phyloP scores from a whole-genome alignment of 2,329 filamentous ascomycete genomes.

The Colletotrichum sp. region DNA sequence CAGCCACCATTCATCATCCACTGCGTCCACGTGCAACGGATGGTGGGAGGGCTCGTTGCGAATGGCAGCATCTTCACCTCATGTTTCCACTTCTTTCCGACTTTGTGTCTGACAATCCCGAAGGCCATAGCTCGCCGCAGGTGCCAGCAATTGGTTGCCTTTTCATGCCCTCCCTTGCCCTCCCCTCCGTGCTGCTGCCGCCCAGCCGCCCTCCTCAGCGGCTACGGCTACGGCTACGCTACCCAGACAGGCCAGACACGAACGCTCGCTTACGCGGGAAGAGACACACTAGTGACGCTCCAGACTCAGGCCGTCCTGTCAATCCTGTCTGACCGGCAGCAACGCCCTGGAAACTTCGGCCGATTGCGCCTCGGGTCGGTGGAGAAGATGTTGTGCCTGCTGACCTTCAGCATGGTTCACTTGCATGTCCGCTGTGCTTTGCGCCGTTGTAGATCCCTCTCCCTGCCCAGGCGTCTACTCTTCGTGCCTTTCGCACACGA shows the following conservation, averaged over 20 bases:
- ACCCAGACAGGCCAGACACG: neutral
- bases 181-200: neutral
- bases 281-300: neutral
- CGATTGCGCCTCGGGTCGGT: slow-evolving; percentile 1
- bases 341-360: neutral
- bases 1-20: neutral
- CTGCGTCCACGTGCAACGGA: neutral
- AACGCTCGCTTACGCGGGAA: neutral
- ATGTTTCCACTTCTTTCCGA: neutral
- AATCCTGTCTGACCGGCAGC: neutral
- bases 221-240: neutral
- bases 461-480: neutral
- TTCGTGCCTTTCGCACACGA: neutral
- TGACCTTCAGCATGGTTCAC: neutral
- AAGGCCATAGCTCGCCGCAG: neutral
- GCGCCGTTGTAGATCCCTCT: neutral
- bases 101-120: neutral
- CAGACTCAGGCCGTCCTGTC: neutral
- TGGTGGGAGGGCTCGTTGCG: neutral
- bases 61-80: neutral
- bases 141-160: neutral
- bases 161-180: neutral
- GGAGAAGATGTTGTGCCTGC: neutral
- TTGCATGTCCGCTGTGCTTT: neutral
- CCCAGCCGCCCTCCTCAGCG: neutral